A percentile compares a stretch with the other conserved stretches of the same genome.
Conservation (phyloP, 208 protist genomes). For the Phytomonas francai region DNA sequence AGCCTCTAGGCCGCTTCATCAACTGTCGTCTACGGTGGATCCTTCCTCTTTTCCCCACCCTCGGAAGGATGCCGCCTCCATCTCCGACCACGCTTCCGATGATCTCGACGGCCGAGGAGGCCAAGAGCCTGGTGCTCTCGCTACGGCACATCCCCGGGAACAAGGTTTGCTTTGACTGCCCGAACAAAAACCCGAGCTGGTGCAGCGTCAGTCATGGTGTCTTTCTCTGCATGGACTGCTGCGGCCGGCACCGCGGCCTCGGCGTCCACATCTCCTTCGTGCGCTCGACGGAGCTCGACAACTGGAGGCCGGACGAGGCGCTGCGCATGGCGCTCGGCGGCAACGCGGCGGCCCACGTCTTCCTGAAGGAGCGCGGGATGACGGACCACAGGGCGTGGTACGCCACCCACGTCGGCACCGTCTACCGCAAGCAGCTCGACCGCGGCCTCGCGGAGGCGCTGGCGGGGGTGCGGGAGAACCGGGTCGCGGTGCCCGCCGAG, state of each 20-base stretch:
- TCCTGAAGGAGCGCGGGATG: slow-evolving; percentile 81
- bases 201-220: slow-evolving; percentile 93
- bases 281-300: slow-evolving; percentile 88
- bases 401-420: slow-evolving; percentile 30
- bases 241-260: slow-evolving; percentile 89
- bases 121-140: slow-evolving; percentile 55
- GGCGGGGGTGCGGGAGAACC: slow-evolving; percentile 3
- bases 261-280: slow-evolving; percentile 96
- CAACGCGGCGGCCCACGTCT: slow-evolving; percentile 67
- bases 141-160: slow-evolving; percentile 72
- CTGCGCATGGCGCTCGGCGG: slow-evolving; percentile 86
- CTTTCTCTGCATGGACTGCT: slow-evolving; percentile 97
- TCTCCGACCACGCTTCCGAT: slow-evolving; percentile 13
- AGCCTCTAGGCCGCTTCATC: too few relatives aligned
- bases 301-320: slow-evolving; percentile 78
- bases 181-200: slow-evolving; percentile 94
- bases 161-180: slow-evolving; percentile 95
- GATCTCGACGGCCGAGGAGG: slow-evolving; percentile 58
- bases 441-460: slow-evolving; percentile 26
- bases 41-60: too few relatives aligned
- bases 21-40: too few relatives aligned
- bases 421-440: slow-evolving; percentile 73
- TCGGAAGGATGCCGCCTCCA: not conserved
- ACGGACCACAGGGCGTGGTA: slow-evolving; percentile 68
- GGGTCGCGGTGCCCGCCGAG: slow-evolving; percentile 3